These are phyloP conservation scores for Zhuliangozyma parablackwelliae DNA, from an alignment of 1,139 yeast species.

Conservation along the genomic window DNA sequence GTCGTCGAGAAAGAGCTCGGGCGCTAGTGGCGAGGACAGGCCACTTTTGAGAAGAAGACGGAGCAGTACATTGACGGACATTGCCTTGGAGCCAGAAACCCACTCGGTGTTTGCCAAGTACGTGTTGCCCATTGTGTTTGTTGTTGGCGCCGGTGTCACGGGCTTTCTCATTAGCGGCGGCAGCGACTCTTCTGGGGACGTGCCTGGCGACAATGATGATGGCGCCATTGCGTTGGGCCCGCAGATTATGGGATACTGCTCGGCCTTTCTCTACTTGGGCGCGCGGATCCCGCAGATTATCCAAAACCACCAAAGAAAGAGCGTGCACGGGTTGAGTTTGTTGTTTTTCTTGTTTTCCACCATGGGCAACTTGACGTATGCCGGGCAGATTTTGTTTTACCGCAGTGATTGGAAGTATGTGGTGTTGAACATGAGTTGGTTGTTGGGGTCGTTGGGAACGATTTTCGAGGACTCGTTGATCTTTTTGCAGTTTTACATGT, in stretches of 20 bases:
- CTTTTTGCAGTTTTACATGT: slow-evolving; percentile 61
- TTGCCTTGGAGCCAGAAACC: slow-evolving; percentile 38
- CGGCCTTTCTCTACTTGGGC: slow-evolving; percentile 66
- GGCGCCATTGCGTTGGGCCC: slow-evolving; percentile 48
- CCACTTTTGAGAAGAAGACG: slow-evolving; percentile 33
- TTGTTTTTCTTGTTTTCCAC: slow-evolving; percentile 72
- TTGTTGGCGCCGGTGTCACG: slow-evolving; percentile 59
- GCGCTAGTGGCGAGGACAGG: slow-evolving; percentile 5
- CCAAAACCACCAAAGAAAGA: slow-evolving; percentile 63
- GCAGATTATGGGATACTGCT: slow-evolving; percentile 65
- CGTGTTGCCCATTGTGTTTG: slow-evolving; percentile 59
- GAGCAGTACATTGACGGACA: slow-evolving; percentile 41
- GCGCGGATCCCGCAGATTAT: slow-evolving; percentile 79
- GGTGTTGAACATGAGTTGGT: slow-evolving; percentile 64
- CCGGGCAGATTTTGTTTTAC: slow-evolving; percentile 66
- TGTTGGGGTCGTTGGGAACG: slow-evolving; percentile 71
- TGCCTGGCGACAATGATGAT: slow-evolving; percentile 7
- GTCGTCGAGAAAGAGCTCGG: neutral
- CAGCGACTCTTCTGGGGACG: slow-evolving; percentile 11
- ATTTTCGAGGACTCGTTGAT: slow-evolving; percentile 63
- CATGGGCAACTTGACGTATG: slow-evolving; percentile 72
- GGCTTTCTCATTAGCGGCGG: slow-evolving; percentile 48
- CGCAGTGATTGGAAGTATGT: slow-evolving; percentile 60
- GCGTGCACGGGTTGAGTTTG: slow-evolving; percentile 71
- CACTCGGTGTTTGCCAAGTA: slow-evolving; percentile 49